Base-by-base conservation (phyloP, 2,329 filamentous ascomycete species). In the Juglanconis juglandina region DNA sequence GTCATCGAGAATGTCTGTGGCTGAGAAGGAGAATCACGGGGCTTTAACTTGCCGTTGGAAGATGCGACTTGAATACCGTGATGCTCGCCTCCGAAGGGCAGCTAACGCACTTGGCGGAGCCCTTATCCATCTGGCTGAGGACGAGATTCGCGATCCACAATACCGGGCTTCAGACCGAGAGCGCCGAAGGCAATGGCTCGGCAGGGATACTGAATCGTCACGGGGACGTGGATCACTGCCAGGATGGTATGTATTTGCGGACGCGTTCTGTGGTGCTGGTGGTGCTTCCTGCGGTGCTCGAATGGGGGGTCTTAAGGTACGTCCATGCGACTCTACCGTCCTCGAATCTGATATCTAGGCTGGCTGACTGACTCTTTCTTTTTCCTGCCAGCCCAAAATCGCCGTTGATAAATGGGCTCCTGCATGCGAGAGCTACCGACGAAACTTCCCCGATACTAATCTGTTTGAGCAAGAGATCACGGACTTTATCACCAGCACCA, bases 191-290 rank as follows among this genome's bases (percentile, higher is more conserved):
- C 42, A 66, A 2, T 82, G 78, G 74, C 71, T 79, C 0, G 77
- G 77, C 0, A 68, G 71, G 4, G 58, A 72, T 1, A 66, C 56
- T 0, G 39, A 11, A 41, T 9, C 33, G 10, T 32, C 9, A 9
- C 11, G 46, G 14, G 24, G 8, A n/a, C 9, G 9, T n/a, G 5
- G 17, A 8, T 5, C 11, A 8, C 7, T 24, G 14, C 44, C 3
- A 14, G 11, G 57, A 68, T 77, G 75, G 46, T 90, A 91, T 61
- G 90, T 85, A 0, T 84, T 88, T 33, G 88, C 84, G 1, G 91
- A 95, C 68, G 79, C 83, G 0, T 95, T 90, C 64, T 89, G 85
- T 39, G 90, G 91, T 1, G 88, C 83, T 2, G 90, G 91, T 0
- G 91, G 91, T 3, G 83, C 85, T 0, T 89, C 89, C 0, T 76